These are phyloP conservation scores for Aegle marmelos DNA, from an alignment of 345 rosid species.

Conservation along the genomic window DNA sequence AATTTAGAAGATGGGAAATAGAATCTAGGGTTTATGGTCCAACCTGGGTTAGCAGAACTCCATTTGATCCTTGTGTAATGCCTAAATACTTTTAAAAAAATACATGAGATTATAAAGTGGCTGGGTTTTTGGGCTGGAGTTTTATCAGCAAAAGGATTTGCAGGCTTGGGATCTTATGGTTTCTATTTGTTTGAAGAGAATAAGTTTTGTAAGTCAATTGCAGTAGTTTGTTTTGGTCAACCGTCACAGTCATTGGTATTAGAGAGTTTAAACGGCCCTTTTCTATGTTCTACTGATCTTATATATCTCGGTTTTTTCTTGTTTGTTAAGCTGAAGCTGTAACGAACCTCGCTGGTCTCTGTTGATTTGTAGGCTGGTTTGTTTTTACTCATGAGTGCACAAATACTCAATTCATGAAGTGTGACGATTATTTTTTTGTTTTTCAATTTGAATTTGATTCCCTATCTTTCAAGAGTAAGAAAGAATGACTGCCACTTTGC, in stretches of 20 bases:
- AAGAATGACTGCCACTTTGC: not conserved
- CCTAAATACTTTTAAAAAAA: not conserved
- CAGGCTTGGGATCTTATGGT: not conserved
- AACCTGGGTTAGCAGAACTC: not conserved
- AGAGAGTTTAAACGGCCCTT: not conserved
- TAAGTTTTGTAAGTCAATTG: not conserved
- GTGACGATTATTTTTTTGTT: not conserved
- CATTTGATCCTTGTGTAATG: not conserved
- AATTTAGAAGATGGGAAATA: not conserved
- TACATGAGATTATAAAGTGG: not conserved
- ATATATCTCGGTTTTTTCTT: not conserved
- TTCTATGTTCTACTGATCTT: not conserved
- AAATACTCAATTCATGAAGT: not conserved
- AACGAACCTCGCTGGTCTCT: not conserved
- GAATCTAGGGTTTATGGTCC: not conserved
- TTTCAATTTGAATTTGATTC: not conserved
- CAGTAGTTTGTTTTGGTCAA: not conserved
- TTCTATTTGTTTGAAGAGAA: not conserved
- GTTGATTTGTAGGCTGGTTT: not conserved
- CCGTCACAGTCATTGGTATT: not conserved
- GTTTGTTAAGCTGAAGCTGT: not conserved
- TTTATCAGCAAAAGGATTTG: not conserved
- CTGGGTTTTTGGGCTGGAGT: not conserved
- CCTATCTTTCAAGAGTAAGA: not conserved
- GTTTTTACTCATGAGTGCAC: not conserved